A percentile compares a stretch with the other conserved stretches of the same genome.
Conservation (phyloP, 331 rosid species). For the Dryas integrifolia region DNA sequence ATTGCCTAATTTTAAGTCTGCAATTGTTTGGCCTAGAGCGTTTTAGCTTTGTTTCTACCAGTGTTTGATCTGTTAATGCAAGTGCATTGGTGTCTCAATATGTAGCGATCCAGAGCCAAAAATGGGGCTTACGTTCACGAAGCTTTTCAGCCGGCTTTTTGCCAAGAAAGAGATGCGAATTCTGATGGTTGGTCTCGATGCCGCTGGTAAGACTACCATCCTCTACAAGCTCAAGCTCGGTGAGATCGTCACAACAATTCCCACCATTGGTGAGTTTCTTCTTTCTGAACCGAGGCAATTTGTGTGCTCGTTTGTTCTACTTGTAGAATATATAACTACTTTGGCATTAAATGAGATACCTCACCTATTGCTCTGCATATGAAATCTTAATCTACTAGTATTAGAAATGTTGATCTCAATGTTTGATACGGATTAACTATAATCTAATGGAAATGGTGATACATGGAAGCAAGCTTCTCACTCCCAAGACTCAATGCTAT, state of each 20-base stretch:
- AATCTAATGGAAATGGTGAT: neutral
- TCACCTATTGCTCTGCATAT: neutral
- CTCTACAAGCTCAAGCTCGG: constrained; percentile 99
- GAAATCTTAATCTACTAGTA: neutral
- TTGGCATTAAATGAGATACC: neutral
- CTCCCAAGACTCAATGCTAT: too few relatives aligned
- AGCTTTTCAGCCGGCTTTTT: constrained; percentile 96
- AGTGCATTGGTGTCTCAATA: constrained; percentile 21
- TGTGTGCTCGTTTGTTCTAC: neutral
- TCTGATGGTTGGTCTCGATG: constrained; percentile 99
- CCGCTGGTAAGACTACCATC: constrained; percentile 99
- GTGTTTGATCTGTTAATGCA: constrained; percentile 5
- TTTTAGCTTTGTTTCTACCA: neutral
- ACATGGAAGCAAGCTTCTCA: too few relatives aligned
- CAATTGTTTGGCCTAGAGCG: neutral
- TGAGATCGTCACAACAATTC: constrained; percentile 97
- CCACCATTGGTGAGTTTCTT: constrained; percentile 82
- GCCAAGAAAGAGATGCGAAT: constrained; percentile 99
- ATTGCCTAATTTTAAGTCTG: neutral
- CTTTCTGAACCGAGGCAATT: neutral
- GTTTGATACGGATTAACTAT: neutral
- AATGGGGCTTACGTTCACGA: constrained; percentile 98
- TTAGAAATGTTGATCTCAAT: neutral
- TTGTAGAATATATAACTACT: neutral
- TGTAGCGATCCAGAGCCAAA: constrained; percentile 48